Percentiles rank a stretch among this genome's conserved stretches.
These are phyloP conservation scores for Scorias spongiosa DNA, from an alignment of 2,329 filamentous ascomycete genomes.

Conservation along the genomic window DNA sequence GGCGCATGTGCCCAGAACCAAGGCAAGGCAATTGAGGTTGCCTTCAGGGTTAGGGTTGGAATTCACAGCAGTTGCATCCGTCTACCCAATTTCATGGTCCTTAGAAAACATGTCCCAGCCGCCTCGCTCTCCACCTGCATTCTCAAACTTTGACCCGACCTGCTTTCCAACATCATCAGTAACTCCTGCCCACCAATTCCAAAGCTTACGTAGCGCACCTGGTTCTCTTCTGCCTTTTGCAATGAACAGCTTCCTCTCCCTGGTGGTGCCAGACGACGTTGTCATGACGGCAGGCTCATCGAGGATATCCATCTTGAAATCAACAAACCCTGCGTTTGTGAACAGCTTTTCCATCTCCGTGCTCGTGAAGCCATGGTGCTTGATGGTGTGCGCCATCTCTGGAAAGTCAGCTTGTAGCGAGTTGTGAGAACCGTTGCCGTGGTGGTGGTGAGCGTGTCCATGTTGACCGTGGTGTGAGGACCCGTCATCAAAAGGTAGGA, in stretches of 20 bases:
- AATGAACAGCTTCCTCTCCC: constrained; percentile 16
- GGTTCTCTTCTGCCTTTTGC: constrained; percentile 14
- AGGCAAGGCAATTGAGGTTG: neutral
- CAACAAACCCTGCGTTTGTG: constrained; percentile 12
- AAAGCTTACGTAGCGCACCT: constrained; percentile 8
- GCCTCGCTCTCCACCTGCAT: neutral
- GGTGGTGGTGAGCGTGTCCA: constrained; percentile 1
- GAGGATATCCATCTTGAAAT: constrained; percentile 17
- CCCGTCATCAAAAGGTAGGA: constrained; percentile 10
- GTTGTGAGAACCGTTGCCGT: neutral
- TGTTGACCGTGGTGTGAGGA: neutral
- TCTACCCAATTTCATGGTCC: neutral
- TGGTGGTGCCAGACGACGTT: constrained; percentile 2
- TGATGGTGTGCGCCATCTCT: constrained; percentile 18
- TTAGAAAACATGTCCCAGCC: neutral
- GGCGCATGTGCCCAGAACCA: no score
- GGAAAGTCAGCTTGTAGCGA: constrained; percentile 4
- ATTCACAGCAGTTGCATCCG: neutral
- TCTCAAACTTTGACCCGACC: constrained; percentile 1
- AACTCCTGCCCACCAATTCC: constrained; percentile 3
- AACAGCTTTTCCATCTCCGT: constrained; percentile 14
- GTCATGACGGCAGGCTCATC: constrained; percentile 16
- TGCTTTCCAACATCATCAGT: constrained; percentile 3
- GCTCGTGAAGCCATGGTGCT: constrained; percentile 18
- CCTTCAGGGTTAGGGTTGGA: neutral